phyloP scores from a whole-genome alignment of 2,329 filamentous ascomycete genomes.

The Xylaria sp. region DNA sequence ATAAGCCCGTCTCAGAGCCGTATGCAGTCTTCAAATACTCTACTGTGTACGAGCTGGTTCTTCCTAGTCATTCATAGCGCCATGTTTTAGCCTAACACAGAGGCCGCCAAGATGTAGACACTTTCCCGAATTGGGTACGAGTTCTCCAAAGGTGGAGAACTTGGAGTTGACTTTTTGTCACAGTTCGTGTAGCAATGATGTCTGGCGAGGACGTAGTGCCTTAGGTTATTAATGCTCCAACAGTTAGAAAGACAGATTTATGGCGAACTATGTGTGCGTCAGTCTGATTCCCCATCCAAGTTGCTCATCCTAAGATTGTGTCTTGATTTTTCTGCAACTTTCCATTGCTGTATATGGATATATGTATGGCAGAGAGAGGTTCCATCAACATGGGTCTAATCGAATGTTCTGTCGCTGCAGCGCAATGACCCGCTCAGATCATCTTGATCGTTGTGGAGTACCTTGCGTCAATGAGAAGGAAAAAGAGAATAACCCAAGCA shows the following conservation, averaged over 20 bases:
- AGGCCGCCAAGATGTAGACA: slow-evolving; percentile 7
- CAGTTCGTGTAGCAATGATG: slow-evolving; percentile 1
- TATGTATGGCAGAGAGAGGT: not conserved
- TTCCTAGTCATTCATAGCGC: slow-evolving; percentile 4
- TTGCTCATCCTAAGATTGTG: too few species aligned
- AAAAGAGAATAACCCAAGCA: not conserved
- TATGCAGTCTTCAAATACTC: not conserved
- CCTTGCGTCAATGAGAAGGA: not conserved
- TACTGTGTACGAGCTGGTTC: slow-evolving; percentile 10
- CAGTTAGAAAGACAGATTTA: not conserved
- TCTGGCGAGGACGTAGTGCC: not conserved
- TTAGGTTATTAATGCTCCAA: not conserved
- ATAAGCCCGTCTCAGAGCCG: not conserved
- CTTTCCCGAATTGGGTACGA: slow-evolving; percentile 19
- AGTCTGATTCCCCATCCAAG: not conserved
- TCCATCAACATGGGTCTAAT: slow-evolving; percentile 15
- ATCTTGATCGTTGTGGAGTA: not conserved
- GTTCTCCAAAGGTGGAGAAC: slow-evolving; percentile 20
- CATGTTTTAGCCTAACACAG: slow-evolving; percentile 8
- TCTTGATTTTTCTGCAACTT: not conserved
- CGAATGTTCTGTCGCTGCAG: slow-evolving; percentile 6
- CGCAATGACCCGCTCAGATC: not conserved
- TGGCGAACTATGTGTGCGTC: not conserved
- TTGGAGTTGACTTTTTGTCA: not conserved
- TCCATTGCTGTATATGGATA: not conserved